Conservation (phyloP, 306 rosid genomes). For the Pachyrhizus erosus region DNA sequence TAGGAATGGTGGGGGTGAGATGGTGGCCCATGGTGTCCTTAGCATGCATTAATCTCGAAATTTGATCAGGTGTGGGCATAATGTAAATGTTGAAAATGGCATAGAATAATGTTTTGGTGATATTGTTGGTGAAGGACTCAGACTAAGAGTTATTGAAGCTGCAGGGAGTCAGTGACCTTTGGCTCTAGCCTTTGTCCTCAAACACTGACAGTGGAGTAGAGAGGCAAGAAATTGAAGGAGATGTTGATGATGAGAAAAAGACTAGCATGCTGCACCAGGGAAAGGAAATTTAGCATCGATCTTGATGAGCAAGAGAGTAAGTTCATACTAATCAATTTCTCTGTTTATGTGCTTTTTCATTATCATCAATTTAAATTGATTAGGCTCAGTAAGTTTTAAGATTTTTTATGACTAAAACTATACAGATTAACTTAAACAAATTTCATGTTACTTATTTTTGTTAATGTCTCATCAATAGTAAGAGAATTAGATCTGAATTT, state of each 20-base stretch:
- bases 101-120: slow-evolving; percentile 24
- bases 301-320: slow-evolving; percentile 80
- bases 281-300: slow-evolving; percentile 75
- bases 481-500: slow-evolving; percentile 32
- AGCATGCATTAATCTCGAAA: slow-evolving; percentile 9
- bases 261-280: slow-evolving; percentile 75
- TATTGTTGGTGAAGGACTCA: slow-evolving; percentile 44
- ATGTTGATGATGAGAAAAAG: slow-evolving; percentile 67
- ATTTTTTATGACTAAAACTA: neutral
- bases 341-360: too few relatives aligned
- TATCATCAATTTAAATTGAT: too few relatives aligned
- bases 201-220: neutral
- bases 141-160: slow-evolving; percentile 45
- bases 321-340: slow-evolving; percentile 15
- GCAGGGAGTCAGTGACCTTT: slow-evolving; percentile 22
- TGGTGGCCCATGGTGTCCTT: slow-evolving; percentile 41
- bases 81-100: neutral
- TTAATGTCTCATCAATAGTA: neutral
- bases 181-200: neutral
- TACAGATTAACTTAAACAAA: neutral
- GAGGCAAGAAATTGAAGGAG: slow-evolving; percentile 20
- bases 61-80: neutral
- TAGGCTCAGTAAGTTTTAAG: neutral
- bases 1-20: slow-evolving; percentile 22
- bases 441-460: neutral